phyloP scores from a whole-genome alignment of 495 filamentous ascomycete genomes.

The Penicillium flavigenum region DNA sequence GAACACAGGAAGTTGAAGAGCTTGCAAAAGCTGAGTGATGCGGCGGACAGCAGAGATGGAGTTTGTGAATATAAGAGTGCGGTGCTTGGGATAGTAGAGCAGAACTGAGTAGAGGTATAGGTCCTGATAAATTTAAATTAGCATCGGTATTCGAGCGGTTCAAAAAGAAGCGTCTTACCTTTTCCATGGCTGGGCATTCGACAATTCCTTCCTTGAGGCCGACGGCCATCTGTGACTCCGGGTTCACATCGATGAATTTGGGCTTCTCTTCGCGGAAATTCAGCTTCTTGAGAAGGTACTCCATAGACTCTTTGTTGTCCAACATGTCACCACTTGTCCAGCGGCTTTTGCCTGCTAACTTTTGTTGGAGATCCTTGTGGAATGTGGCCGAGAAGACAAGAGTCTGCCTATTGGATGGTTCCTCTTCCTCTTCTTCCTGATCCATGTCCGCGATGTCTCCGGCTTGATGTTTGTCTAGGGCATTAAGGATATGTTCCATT shows the following conservation, averaged over 20 bases:
- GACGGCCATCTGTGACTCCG: conserved; percentile 79
- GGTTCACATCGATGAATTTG: conserved; percentile 90
- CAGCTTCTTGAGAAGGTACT: conserved; percentile 86
- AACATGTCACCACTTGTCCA: conserved; percentile 55
- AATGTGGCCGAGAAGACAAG: conserved; percentile 97
- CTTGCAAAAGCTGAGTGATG: conserved; percentile 79
- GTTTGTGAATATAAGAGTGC: conserved; percentile 89
- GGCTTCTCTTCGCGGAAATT: conserved; percentile 81
- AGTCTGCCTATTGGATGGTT: conserved; percentile 56
- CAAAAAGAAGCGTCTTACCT: conserved; percentile 50
- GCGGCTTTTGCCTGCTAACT: conserved; percentile 73
- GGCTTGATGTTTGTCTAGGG: conserved; percentile 61
- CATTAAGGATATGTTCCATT: conserved; percentile 75
- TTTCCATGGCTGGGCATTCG: conserved; percentile 89
- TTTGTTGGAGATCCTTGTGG: conserved; percentile 83
- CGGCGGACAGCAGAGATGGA: conserved; percentile 91
- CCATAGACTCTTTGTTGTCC: conserved; percentile 77
- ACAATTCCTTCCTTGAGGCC: conserved; percentile 85
- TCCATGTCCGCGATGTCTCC: conserved; percentile 40
- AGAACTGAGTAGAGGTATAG: conserved; percentile 89
- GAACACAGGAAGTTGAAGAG: conserved; percentile 72
- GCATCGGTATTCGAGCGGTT: background rate
- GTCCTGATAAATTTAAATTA: conserved; percentile 52
- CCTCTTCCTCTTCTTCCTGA: conserved; percentile 29
- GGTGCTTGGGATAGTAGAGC: conserved; percentile 74